phyloP scores from a whole-genome alignment of 2,329 filamentous ascomycete genomes.

The Harringtonia lauricola region DNA sequence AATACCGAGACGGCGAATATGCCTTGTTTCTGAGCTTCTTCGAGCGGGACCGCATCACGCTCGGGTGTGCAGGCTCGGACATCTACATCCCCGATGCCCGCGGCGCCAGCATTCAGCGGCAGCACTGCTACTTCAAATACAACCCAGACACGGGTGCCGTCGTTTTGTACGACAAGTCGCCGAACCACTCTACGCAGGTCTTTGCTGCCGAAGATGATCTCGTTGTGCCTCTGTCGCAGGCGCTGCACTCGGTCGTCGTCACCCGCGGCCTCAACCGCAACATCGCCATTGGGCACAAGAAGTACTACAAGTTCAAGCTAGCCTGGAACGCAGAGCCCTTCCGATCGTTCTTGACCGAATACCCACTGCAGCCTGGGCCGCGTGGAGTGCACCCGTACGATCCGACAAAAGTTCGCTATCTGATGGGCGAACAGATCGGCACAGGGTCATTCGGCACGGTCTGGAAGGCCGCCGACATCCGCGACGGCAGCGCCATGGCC shows the following conservation, averaged over 20 bases:
- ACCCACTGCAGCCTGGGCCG: constrained; percentile 2
- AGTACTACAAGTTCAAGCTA: constrained; percentile 16
- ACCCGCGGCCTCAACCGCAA: constrained; percentile 15
- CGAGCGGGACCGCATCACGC: constrained; percentile 5
- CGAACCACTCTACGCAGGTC: constrained; percentile 12
- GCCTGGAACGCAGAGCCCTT: constrained; percentile 14
- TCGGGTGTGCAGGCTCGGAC: constrained; percentile 12
- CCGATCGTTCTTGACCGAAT: constrained; percentile 4
- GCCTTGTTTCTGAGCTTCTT: constrained; percentile 7
- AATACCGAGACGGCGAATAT: background rate
- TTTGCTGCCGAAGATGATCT: constrained; percentile 10
- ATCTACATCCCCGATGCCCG: constrained; percentile 14
- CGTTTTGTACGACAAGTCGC: constrained; percentile 15
- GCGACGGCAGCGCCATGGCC: constrained; percentile 15
- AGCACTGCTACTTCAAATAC: constrained; percentile 16
- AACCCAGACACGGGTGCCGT: constrained; percentile 15
- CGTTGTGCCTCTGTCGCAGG: constrained; percentile 12
- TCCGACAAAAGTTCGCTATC: constrained; percentile 11
- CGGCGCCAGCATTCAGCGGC: constrained; percentile 12
- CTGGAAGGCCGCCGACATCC: constrained; percentile 13
- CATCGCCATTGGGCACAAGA: constrained; percentile 14
- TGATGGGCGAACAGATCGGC: constrained; percentile 14
- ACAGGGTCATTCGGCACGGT: constrained; percentile 16
- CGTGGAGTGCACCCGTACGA: background rate
- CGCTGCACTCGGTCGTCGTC: constrained; percentile 14